These are phyloP conservation scores for Helenozyma rhizophorensis DNA, from an alignment of 805 yeast genomes.

Conservation along the genomic window DNA sequence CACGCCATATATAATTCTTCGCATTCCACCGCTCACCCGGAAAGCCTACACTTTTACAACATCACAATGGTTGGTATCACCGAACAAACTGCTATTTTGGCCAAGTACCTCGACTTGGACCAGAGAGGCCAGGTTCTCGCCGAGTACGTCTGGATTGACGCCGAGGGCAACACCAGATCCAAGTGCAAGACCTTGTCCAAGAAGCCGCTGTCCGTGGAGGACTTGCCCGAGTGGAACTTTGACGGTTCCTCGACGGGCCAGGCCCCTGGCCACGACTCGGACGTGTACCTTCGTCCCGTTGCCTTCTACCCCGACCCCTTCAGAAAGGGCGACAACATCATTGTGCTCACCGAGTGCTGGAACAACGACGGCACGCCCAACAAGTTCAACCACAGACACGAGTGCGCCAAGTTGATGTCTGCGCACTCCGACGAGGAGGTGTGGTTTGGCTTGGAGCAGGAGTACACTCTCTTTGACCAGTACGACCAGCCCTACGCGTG, in stretches of 20 bases:
- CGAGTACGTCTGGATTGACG: conserved; percentile 97
- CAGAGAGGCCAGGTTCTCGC: conserved; percentile 88
- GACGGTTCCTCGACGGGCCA: conserved; percentile 98
- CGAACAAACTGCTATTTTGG: conserved; percentile 74
- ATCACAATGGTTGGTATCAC: conserved; percentile 35
- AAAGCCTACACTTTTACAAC: neutral
- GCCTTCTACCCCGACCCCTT: conserved; percentile 95
- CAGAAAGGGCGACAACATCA: conserved; percentile 95
- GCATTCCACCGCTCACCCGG: neutral
- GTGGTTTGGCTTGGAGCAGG: conserved; percentile 99
- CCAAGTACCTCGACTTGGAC: conserved; percentile 77
- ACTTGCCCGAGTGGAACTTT: conserved; percentile 98
- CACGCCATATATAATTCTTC: neutral
- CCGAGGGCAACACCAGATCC: conserved; percentile 85
- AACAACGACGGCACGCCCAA: conserved; percentile 99
- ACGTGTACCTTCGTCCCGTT: conserved; percentile 91
- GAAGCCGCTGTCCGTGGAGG: conserved; percentile 68
- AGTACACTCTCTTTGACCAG: conserved; percentile 93
- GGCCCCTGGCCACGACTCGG: conserved; percentile 98
- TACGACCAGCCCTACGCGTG: conserved; percentile 90
- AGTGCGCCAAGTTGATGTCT: conserved; percentile 89
- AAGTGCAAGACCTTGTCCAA: conserved; percentile 84
- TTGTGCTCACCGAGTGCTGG: conserved; percentile 95
- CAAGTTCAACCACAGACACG: conserved; percentile 97
- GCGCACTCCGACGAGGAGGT: conserved; percentile 81